Evolutionary conservation across 2,329 filamentous ascomycete species (phyloP), one percentile per base, ranked within the genome.

Genomic region (Calonectria ilicicola): DNA sequence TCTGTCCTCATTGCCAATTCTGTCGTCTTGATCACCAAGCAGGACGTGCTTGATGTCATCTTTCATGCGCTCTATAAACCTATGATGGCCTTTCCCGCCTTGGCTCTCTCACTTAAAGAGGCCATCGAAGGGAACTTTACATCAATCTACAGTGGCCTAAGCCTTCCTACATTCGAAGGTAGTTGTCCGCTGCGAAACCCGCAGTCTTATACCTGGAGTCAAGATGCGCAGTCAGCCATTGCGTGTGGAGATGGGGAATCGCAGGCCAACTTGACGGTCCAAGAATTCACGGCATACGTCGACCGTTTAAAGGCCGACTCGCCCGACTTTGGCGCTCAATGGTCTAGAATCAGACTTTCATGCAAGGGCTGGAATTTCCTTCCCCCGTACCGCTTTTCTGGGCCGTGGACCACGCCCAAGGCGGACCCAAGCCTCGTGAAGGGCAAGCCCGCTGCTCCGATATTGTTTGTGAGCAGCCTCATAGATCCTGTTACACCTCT

Each of bases 331-430:
- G 85, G 82, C 21, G 72, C 79, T 1, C 44, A 47, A 46, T 85
- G 84, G 85, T 70, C 83, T 17, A 56, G n/a, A 5, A 77, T 86
- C 56, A 84, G 84, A 1, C 74, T 87, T 9, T 70, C 77, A 7
- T 89, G 87, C 80, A 77, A 81, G 0, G 82, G 83, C 5, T 84
- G 87, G 80, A 74, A 40, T 1, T 77, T 85, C 29, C 79, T 81
- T 1, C 81, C 86, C 8, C 82, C 80, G 69, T 87, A 84, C 82
- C 76, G 81, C n/a, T 88, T 86, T 78, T 76, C 76, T 17, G 83
- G 83, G 0, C 83, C 83, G 6, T 85, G 82, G 38, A 77, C 75
- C 6, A 80, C 80, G 1, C 82, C 82, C 1, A 17, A 71, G 35
- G 44, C 78, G 3, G 74, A 80, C 19, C 19, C 49, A 5, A 42